Base-by-base conservation (phyloP, 208 protist genomes). In the Angomonas ambiguus region DNA sequence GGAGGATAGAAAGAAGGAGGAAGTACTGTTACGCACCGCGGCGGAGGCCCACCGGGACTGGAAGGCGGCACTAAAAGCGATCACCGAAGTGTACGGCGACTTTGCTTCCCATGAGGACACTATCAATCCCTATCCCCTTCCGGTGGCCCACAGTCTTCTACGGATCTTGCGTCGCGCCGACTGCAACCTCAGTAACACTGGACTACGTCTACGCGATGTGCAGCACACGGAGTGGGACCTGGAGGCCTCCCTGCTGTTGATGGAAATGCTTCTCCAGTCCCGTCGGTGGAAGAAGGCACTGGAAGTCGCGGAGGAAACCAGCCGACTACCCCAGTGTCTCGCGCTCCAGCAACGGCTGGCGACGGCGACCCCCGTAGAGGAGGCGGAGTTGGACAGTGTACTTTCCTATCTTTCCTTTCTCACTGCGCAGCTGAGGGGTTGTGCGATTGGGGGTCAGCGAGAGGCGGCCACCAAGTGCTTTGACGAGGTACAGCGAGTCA, bases 161-260 rank as follows among this genome's bases (percentile, higher is more conserved):
- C 31, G 22, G 2, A 69, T 89, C 18, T 62, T 94, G 6, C 32
- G 60, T 22, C 73, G 74, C 48, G 77, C 79, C 4, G 77, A 71
- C 1, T 78, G 55, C 27, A 94, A 94, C 41, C 66, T 94, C 22
- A 86, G 77, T 49, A 91, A 85, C 64, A 91, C 82, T 0, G 88
- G 76, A 0, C 76, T 91, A 30, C 77, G 76, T 0, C 68, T 94
- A 24, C 74, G 73, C 2, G 48, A 58, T 24, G 34, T 75, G 3
- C 79, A 85, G 42, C 32, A 22, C 45, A 58, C 8, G 3, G 24
- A 27, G 28, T 94, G 85, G 83, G 71, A 84, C 56, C 42, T 68
- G 10, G 30, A 35, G 25, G 74, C 71, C 56, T 72, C 82, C 22
- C 63, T 81, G 28, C 25, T n/a, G 20, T 75, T 94, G 49, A 45